Evolutionary conservation across 2,329 filamentous ascomycete genomes (phyloP).

Genomic region (Xylariaceae sp.): DNA sequence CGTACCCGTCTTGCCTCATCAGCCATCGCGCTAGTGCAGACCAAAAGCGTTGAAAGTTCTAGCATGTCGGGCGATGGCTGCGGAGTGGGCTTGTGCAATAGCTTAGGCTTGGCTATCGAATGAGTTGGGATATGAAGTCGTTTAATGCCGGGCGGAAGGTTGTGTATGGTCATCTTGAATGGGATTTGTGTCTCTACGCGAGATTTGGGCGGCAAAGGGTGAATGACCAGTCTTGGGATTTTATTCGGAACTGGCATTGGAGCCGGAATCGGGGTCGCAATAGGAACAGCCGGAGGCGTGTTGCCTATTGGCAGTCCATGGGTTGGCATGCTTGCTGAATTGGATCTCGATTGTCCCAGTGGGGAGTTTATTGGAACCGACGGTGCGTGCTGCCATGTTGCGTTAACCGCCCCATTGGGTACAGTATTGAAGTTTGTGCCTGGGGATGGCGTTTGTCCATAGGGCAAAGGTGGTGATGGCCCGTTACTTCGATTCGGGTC

Average conservation of each 20-base stretch:
- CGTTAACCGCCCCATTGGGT: too few relatives aligned
- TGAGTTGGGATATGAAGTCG: slow-evolving; percentile 84
- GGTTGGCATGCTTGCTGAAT: slow-evolving; percentile 16
- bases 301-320: slow-evolving; percentile 19
- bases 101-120: slow-evolving; percentile 91
- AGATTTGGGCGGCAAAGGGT: slow-evolving; percentile 74
- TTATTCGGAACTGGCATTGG: too few relatives aligned
- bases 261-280: too few relatives aligned
- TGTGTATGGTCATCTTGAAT: slow-evolving; percentile 75
- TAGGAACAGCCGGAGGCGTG: slow-evolving; percentile 8
- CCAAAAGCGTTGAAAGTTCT: slow-evolving; percentile 76
- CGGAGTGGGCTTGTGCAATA: slow-evolving; percentile 70
- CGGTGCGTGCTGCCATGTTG: slow-evolving; percentile 5
- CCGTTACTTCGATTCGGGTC: too few relatives aligned
- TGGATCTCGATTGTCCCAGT: slow-evolving; percentile 6
- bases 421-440: too few relatives aligned
- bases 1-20: slow-evolving; percentile 63
- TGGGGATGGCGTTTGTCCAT: too few relatives aligned
- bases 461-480: too few relatives aligned
- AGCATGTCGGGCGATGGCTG: slow-evolving; percentile 69
- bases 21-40: slow-evolving; percentile 90
- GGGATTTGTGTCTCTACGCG: slow-evolving; percentile 96
- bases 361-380: not conserved
- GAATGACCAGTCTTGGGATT: slow-evolving; percentile 53
- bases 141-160: slow-evolving; percentile 71